Evolutionary conservation across 2,329 filamentous ascomycete species (phyloP).

Genomic region (Dendryphion nanum): DNA sequence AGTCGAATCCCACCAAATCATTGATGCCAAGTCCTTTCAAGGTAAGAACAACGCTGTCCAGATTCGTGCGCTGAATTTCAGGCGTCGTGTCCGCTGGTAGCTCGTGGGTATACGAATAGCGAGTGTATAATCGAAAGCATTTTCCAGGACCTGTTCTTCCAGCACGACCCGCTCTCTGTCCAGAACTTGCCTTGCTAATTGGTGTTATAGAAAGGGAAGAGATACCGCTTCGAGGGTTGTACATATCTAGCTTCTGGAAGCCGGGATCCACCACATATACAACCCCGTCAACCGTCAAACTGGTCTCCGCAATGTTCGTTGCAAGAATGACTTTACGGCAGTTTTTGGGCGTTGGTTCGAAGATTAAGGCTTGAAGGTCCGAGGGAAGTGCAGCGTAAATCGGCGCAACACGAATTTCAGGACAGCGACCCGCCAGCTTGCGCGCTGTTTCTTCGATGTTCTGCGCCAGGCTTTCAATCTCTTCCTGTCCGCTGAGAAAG

Average conservation of each 20-base stretch:
- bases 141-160: slow-evolving; percentile 90
- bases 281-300: slow-evolving; percentile 92
- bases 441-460: slow-evolving; percentile 81
- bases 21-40: slow-evolving; percentile 90
- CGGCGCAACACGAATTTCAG: slow-evolving; percentile 85
- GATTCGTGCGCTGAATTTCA: slow-evolving; percentile 87
- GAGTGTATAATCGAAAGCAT: slow-evolving; percentile 90
- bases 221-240: slow-evolving; percentile 81
- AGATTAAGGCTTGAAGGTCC: slow-evolving; percentile 88
- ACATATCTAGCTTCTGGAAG: slow-evolving; percentile 93
- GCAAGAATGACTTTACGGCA: slow-evolving; percentile 89
- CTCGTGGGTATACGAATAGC: slow-evolving; percentile 92
- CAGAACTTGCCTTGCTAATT: slow-evolving; percentile 86
- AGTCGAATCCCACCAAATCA: slow-evolving; percentile 90
- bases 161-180: slow-evolving; percentile 88
- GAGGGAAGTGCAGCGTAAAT: slow-evolving; percentile 94
- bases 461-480: slow-evolving; percentile 85
- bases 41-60: slow-evolving; percentile 79
- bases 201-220: slow-evolving; percentile 87
- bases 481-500: slow-evolving; percentile 93
- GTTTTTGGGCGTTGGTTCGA: slow-evolving; percentile 83
- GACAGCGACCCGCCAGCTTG: slow-evolving; percentile 80
- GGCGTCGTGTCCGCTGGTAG: slow-evolving; percentile 89
- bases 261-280: slow-evolving; percentile 95
- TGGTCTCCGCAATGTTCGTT: slow-evolving; percentile 96